These are phyloP conservation scores for Luffa acutangula DNA, from an alignment of 306 rosid genomes.

Conservation along the genomic window DNA sequence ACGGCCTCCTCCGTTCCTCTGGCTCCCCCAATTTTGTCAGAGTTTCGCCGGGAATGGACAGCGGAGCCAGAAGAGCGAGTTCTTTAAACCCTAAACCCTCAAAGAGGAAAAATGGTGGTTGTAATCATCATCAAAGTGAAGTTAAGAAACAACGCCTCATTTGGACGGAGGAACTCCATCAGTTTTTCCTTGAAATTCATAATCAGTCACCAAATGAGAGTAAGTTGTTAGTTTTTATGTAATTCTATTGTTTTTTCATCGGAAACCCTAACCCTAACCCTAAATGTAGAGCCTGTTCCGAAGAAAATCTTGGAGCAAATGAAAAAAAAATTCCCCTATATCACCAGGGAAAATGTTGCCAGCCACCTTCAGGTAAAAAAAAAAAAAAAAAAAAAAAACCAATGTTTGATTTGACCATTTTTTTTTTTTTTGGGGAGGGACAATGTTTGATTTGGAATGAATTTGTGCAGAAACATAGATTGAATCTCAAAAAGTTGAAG, in stretches of 20 bases:
- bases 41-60: background rate
- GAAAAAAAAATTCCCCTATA: background rate
- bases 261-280: background rate
- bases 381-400: too few species aligned
- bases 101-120: too few species aligned
- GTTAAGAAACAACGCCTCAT: background rate
- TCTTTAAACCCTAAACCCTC: background rate
- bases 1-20: background rate
- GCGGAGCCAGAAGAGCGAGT: background rate
- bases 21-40: background rate
- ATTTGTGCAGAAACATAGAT: background rate
- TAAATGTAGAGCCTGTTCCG: background rate
- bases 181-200: background rate
- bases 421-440: background rate
- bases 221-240: background rate
- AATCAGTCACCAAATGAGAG: background rate
- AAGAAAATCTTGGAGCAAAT: background rate
- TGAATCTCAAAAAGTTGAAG: background rate
- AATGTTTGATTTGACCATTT: too few species aligned
- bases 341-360: constrained; percentile 14
- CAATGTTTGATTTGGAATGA: background rate
- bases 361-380: constrained; percentile 20
- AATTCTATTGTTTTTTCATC: background rate
- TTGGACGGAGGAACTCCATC: background rate
- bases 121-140: background rate